These are phyloP conservation scores for Senna siamea DNA, from an alignment of 306 rosid genomes.

Conservation along the genomic window DNA sequence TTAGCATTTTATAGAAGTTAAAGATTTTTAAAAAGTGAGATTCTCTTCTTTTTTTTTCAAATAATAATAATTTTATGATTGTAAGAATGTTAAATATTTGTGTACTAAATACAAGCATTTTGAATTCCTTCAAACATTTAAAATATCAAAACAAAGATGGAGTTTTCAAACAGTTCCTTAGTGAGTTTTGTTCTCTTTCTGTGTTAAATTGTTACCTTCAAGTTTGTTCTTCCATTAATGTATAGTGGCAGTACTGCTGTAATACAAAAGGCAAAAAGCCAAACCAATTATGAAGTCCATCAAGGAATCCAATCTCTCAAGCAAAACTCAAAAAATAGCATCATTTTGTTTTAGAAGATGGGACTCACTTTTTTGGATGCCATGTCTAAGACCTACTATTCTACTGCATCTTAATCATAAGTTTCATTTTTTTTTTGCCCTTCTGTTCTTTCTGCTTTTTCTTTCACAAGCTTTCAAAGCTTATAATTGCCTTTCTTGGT, in stretches of 20 bases:
- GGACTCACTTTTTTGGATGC: conserved; percentile 20
- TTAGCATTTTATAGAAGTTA: not conserved
- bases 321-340: conserved; percentile 55
- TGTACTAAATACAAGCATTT: not conserved
- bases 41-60: no score
- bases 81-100: not conserved
- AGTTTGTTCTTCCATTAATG: conserved; percentile 35
- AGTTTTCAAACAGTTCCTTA: no score
- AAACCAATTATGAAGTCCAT: conserved; percentile 39
- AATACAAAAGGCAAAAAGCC: conserved; percentile 42
- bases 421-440: conserved; percentile 43
- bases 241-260: conserved; percentile 37
- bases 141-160: not conserved
- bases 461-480: conserved; percentile 55
- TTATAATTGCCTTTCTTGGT: conserved; percentile 61
- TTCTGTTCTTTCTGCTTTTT: conserved; percentile 36
- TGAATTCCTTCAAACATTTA: no score
- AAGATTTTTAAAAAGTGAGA: no score
- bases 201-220: conserved; percentile 28
- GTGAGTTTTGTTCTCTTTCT: not conserved
- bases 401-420: conserved; percentile 64
- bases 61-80: not conserved
- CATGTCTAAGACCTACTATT: no score
- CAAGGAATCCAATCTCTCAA: conserved; percentile 59
- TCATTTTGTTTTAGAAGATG: conserved; percentile 74